A percentile compares a stretch with the other conserved stretches of the same genome.
These are phyloP conservation scores for Talaromyces sp. DNA, from an alignment of 2,329 filamentous ascomycete genomes.

Conservation along the genomic window DNA sequence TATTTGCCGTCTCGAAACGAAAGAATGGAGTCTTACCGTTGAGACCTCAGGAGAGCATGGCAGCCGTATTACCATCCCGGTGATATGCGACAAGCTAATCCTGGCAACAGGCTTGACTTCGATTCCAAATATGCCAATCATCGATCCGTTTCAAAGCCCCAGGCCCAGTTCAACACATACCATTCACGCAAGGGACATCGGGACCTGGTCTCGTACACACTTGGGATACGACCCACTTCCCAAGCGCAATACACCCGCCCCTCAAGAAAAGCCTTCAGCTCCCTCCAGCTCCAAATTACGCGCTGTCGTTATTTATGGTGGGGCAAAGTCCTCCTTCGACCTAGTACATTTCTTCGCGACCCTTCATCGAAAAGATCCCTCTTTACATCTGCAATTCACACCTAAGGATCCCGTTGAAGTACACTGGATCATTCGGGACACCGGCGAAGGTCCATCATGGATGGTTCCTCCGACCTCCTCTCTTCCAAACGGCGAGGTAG, in stretches of 20 bases:
- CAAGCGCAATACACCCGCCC: background rate
- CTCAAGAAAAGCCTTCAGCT: background rate
- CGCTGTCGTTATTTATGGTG: slow-evolving; percentile 27
- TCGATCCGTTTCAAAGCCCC: background rate
- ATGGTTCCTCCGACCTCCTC: slow-evolving; percentile 25
- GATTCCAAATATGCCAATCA: slow-evolving; percentile 23
- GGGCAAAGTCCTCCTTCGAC: slow-evolving; percentile 32
- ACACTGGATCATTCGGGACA: slow-evolving; percentile 29
- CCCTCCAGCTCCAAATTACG: background rate
- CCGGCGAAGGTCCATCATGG: slow-evolving; percentile 25
- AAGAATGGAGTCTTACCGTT: slow-evolving; percentile 28
- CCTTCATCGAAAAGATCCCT: slow-evolving; percentile 19
- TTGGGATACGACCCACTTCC: slow-evolving; percentile 25
- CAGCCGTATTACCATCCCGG: background rate
- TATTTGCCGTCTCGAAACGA: slow-evolving; percentile 23
- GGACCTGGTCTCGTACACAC: slow-evolving; percentile 23
- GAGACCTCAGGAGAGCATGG: background rate
- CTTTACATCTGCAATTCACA: slow-evolving; percentile 11
- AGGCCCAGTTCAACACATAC: background rate
- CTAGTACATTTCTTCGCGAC: slow-evolving; percentile 31
- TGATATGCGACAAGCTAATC: slow-evolving; percentile 32
- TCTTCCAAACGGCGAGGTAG: slow-evolving; percentile 17
- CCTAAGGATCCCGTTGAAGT: slow-evolving; percentile 19
- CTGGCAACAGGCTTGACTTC: slow-evolving; percentile 32
- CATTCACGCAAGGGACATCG: slow-evolving; percentile 29